phyloP scores from a whole-genome alignment of 2,329 filamentous ascomycete species.

The Phyllosticta ampelicida region DNA sequence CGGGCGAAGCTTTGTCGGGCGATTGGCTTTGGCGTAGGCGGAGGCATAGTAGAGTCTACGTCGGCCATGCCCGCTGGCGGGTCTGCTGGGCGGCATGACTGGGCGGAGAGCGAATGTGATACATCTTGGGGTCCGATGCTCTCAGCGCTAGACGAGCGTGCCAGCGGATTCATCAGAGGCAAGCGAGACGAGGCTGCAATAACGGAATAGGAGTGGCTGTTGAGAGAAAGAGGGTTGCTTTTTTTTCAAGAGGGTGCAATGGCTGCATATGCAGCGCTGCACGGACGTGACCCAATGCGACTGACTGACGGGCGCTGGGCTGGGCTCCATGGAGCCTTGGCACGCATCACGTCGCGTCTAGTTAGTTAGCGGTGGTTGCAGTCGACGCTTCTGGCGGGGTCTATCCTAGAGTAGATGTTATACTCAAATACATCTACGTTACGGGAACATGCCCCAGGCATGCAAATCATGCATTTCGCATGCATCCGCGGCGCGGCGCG shows the following conservation, averaged over 20 bases:
- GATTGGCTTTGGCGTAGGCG: slow-evolving; percentile 35
- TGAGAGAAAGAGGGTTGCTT: not conserved
- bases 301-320: no score
- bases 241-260: not conserved
- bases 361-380: not conserved
- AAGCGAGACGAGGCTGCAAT: not conserved
- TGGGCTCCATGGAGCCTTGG: not conserved
- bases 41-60: slow-evolving; percentile 53
- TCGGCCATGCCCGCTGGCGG: slow-evolving; percentile 47
- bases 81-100: slow-evolving; percentile 43
- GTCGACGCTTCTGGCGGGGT: not conserved
- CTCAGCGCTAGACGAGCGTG: slow-evolving; percentile 27
- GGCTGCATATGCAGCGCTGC: not conserved
- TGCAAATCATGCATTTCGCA: not conserved
- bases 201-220: not conserved
- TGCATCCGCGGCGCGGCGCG: not conserved
- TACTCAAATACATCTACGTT: no score
- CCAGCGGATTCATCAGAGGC: slow-evolving; percentile 15
- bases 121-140: slow-evolving; percentile 26
- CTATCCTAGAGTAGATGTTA: not conserved
- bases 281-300: not conserved
- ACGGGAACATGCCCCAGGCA: no score
- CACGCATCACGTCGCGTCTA: not conserved
- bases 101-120: slow-evolving; percentile 37
- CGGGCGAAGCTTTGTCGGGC: slow-evolving; percentile 34